Evolutionary conservation across 2,329 filamentous ascomycete genomes (phyloP).

Genomic region (Mycosphaerella arachidis): DNA sequence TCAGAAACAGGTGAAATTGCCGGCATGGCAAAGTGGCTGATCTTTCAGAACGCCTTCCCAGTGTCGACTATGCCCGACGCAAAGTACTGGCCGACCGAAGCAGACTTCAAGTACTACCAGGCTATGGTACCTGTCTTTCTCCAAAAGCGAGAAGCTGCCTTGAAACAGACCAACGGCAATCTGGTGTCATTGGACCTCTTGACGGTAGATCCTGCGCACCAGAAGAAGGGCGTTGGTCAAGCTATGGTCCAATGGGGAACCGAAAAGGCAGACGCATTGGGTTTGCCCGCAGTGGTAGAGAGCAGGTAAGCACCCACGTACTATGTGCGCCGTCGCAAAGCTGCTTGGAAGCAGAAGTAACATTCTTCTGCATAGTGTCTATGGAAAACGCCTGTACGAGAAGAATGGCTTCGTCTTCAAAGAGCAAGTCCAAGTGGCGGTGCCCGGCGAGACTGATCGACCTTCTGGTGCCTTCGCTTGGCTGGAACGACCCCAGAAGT

Average conservation of each 20-base stretch:
- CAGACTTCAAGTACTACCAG: conserved; percentile 21
- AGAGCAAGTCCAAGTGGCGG: conserved; percentile 21
- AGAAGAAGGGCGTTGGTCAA: conserved; percentile 26
- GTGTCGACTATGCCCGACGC: conserved; percentile 3
- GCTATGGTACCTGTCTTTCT: conserved; percentile 22
- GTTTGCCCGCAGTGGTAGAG: conserved; percentile 30
- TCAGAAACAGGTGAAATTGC: conserved; percentile 23
- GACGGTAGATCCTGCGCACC: conserved; percentile 28
- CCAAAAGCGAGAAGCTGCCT: conserved; percentile 19
- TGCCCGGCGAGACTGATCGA: conserved; percentile 16
- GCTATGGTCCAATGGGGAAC: conserved; percentile 29
- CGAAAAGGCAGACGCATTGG: conserved; percentile 27
- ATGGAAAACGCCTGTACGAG: conserved; percentile 29
- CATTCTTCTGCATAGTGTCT: conserved; percentile 8
- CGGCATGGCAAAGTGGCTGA: conserved; percentile 33
- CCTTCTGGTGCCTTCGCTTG: conserved; percentile 25
- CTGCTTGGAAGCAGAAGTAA: background rate
- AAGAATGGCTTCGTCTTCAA: conserved; percentile 31
- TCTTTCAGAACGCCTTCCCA: conserved; percentile 22
- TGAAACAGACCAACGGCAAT: conserved; percentile 24
- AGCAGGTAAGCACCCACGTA: conserved; percentile 11
- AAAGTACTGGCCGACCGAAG: conserved; percentile 21
- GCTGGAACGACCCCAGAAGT: conserved; percentile 26
- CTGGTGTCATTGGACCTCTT: conserved; percentile 29
- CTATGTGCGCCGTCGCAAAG: background rate